A percentile compares a stretch with the other conserved stretches of the same genome.
Conservation (phyloP, 257 asterid species). For the Lantana camara region DNA sequence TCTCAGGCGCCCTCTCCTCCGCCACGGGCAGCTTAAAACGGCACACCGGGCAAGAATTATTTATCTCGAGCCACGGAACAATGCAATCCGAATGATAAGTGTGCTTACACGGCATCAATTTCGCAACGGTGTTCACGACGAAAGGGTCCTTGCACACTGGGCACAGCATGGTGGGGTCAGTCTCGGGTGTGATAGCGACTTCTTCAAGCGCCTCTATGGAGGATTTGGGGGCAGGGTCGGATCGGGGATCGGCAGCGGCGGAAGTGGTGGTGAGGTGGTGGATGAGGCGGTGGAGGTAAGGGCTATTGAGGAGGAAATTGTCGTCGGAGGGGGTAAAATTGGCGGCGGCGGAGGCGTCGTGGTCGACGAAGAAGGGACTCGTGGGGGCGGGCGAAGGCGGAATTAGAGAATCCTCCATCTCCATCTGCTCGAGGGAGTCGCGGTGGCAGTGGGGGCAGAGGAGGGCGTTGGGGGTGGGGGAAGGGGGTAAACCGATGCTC, state of each 20-base stretch:
- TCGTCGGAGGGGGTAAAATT: conserved; percentile 58
- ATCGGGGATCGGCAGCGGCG: conserved; percentile 39
- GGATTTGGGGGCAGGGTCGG: conserved; percentile 60
- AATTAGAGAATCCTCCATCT: conserved; percentile 38
- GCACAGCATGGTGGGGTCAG: conserved; percentile 62
- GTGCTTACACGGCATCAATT: conserved; percentile 77
- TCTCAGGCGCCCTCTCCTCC: conserved; percentile 39
- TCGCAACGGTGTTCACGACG: conserved; percentile 42
- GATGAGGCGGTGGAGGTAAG: conserved; percentile 73
- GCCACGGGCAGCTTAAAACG: conserved; percentile 57
- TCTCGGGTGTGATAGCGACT: conserved; percentile 46
- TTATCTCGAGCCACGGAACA: conserved; percentile 85
- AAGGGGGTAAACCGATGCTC: conserved; percentile 75
- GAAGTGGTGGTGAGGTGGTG: conserved; percentile 62
- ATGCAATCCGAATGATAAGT: conserved; percentile 74
- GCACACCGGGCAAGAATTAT: conserved; percentile 88
- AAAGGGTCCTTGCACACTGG: conserved; percentile 86
- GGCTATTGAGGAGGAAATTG: conserved; percentile 71
- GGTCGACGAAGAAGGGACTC: conserved; percentile 28
- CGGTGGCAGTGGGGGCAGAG: conserved; percentile 89
- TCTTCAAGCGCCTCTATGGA: conserved; percentile 55
- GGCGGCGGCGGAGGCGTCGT: conserved; percentile 31
- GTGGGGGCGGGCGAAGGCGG: conserved; percentile 34
- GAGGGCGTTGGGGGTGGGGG: conserved; percentile 61
- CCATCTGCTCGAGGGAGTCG: conserved; percentile 80